A percentile compares a stretch with the other conserved stretches of the same genome.
Evolutionary conservation across 2,329 filamentous ascomycete genomes (phyloP).

Genomic region (Aureobasidium melanogenum): DNA sequence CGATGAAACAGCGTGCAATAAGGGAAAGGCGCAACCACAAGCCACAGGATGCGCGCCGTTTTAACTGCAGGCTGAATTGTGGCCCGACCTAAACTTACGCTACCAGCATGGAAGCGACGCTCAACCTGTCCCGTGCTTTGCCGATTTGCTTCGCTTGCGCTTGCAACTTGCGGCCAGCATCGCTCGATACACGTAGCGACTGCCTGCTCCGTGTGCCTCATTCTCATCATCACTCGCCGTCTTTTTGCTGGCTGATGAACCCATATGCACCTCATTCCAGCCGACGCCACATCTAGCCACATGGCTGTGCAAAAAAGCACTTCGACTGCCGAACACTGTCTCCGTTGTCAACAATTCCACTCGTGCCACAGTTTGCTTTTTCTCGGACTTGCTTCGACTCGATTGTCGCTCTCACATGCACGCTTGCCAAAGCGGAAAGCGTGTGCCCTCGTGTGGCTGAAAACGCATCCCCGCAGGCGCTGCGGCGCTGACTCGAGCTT

Average conservation of each 20-base stretch:
- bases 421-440: constrained; percentile 8
- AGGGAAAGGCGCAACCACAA: constrained; percentile 11
- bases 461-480: constrained; percentile 6
- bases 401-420: constrained; percentile 8
- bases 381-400: not conserved
- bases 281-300: constrained; percentile 3
- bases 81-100: constrained; percentile 6
- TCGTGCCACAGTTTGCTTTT: constrained; percentile 1
- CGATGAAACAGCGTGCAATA: constrained; percentile 12
- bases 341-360: not conserved
- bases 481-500: constrained; percentile 4
- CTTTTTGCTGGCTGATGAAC: not conserved
- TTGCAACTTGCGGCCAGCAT: not conserved
- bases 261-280: not conserved
- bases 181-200: not conserved
- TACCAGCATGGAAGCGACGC: constrained; percentile 9
- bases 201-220: not conserved
- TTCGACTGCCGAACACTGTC: not conserved
- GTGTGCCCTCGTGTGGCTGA: constrained; percentile 8
- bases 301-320: constrained; percentile 7
- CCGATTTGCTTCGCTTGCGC: constrained; percentile 10
- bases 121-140: constrained; percentile 2
- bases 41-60: constrained; percentile 10
- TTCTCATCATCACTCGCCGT: not conserved
- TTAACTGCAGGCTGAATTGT: constrained; percentile 8